Percentiles rank a stretch among this genome's conserved stretches.
phyloP scores from a whole-genome alignment of 2,329 filamentous ascomycete species.

The Colletotrichum salicis region DNA sequence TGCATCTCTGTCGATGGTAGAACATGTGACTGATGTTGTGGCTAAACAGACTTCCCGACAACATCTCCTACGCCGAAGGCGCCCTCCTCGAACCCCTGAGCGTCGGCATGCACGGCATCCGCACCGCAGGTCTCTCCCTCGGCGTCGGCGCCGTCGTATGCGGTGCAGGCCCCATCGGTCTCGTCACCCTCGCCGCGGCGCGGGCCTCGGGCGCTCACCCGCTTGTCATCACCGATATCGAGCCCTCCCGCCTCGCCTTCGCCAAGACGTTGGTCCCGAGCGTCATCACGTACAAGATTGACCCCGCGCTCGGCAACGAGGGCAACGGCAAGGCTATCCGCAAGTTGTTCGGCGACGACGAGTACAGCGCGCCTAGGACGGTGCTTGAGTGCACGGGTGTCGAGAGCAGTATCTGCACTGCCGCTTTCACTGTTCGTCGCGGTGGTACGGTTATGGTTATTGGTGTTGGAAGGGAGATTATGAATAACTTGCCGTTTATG shows the following conservation, averaged over 20 bases:
- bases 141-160: slow-evolving; percentile 67
- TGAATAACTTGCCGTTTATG: slow-evolving; percentile 76
- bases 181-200: slow-evolving; percentile 67
- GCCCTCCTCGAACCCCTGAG: slow-evolving; percentile 73
- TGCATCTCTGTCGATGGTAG: too few species aligned
- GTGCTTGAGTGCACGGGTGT: slow-evolving; percentile 75
- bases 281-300: slow-evolving; percentile 64
- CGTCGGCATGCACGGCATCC: slow-evolving; percentile 71
- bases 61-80: slow-evolving; percentile 66
- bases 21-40: too few species aligned
- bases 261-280: slow-evolving; percentile 67
- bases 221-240: slow-evolving; percentile 72
- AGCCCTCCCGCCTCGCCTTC: slow-evolving; percentile 65
- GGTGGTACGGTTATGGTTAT: slow-evolving; percentile 73
- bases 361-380: slow-evolving; percentile 67
- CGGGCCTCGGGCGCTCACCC: slow-evolving; percentile 72
- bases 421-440: slow-evolving; percentile 64
- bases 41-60: slow-evolving; percentile 59
- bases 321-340: slow-evolving; percentile 64
- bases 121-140: slow-evolving; percentile 61
- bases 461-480: slow-evolving; percentile 68
- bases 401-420: slow-evolving; percentile 70
- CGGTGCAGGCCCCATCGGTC: slow-evolving; percentile 72
- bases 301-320: slow-evolving; percentile 54
- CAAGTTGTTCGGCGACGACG: slow-evolving; percentile 62